Evolutionary conservation across 208 protist genomes (phyloP), one percentile per base, ranked within the genome.

Genomic region (Trypanosoma congolense): DNA sequence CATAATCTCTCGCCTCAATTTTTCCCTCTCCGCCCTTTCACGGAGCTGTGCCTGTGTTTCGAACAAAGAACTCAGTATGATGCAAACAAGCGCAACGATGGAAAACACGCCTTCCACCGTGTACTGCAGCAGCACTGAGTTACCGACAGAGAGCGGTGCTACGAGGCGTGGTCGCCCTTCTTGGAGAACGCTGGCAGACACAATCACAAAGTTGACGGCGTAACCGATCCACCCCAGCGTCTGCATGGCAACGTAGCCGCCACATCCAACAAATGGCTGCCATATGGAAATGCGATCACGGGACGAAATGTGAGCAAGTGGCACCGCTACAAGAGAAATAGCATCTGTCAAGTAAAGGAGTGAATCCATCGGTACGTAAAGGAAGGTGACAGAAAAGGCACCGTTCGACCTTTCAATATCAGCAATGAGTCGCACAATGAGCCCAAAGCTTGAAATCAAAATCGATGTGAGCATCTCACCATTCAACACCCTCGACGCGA

Each of bases 191-290:
- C 61, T 62, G 35, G 64, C 58, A 25, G 76, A 4, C n/a, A 49
- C 62, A 56, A 65, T 59, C 9, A 68, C 54, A 30, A 76, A 22
- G 41, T 72, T 56, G 24, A 70, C 30, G 14, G 61, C 47, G 56
- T 83, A 90, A 19, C 72, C 31, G 28, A 68, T 49, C 83, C 83
- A 91, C 24, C 73, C 83, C 22, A 87, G 54, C n/a, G 76, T 77
- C 33, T 81, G 72, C 45, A 85, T 60, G 0, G 73, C 71, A 2
- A 81, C 71, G 61, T 82, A 91, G 18, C 64, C 76, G 31, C 65
- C 54, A 46, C 75, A 54, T 35, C 55, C 51, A 43, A 68, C 72
- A 57, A 58, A 61, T 16, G 68, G 69, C 24, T 61, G 51, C 29
- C 77, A 62, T 16, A 82, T 56, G 1, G 56, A 70, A 58, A 80